These are phyloP conservation scores for Colletotrichum chlorophyti DNA, from an alignment of 2,329 filamentous ascomycete genomes.

Conservation along the genomic window DNA sequence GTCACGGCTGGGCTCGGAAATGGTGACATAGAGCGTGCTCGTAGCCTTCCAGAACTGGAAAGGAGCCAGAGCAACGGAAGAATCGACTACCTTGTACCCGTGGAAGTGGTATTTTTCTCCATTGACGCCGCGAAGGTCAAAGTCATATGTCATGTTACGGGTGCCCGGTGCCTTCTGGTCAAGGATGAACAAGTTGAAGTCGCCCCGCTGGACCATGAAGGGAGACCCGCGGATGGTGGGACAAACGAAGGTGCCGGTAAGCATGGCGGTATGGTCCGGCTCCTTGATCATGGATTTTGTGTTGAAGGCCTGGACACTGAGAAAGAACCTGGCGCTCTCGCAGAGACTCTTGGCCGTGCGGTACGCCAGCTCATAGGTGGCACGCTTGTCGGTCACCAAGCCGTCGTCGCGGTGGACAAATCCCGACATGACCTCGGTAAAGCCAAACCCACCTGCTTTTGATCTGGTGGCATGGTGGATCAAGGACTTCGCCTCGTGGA, in stretches of 20 bases:
- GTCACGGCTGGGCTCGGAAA: slow-evolving; percentile 48
- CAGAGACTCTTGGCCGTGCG: slow-evolving; percentile 59
- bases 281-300: slow-evolving; percentile 54
- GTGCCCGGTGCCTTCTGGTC: slow-evolving; percentile 62
- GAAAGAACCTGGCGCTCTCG: slow-evolving; percentile 64
- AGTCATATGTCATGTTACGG: slow-evolving; percentile 66
- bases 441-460: slow-evolving; percentile 60
- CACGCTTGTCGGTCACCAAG: slow-evolving; percentile 50
- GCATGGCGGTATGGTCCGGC: slow-evolving; percentile 56
- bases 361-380: slow-evolving; percentile 61
- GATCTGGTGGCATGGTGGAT: slow-evolving; percentile 50
- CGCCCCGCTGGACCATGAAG: slow-evolving; percentile 65
- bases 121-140: slow-evolving; percentile 63
- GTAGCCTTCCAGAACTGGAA: slow-evolving; percentile 66
- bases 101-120: slow-evolving; percentile 63
- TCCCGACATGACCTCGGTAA: slow-evolving; percentile 71
- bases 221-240: slow-evolving; percentile 61
- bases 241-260: slow-evolving; percentile 67
- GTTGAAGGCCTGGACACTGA: slow-evolving; percentile 64
- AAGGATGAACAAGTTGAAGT: slow-evolving; percentile 62
- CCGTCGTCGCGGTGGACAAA: slow-evolving; percentile 57
- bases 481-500: slow-evolving; percentile 43
- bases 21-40: slow-evolving; percentile 67
- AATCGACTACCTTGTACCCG: slow-evolving; percentile 68
- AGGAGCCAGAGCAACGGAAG: slow-evolving; percentile 63